These are phyloP conservation scores for Aegilops longissima DNA, from an alignment of 176 grass and related monocot species.

Conservation along the genomic window DNA sequence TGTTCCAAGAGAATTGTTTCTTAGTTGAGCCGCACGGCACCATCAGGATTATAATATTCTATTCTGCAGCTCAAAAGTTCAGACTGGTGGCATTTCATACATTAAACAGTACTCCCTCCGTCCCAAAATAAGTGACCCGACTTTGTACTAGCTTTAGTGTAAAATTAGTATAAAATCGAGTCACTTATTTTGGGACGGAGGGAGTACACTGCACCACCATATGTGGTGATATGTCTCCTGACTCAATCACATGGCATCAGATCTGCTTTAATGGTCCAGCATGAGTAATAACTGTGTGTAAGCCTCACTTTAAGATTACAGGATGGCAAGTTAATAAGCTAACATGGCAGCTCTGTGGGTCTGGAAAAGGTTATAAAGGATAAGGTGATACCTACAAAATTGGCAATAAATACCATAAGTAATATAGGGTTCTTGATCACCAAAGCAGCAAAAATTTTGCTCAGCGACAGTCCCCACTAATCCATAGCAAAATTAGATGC, in stretches of 20 bases:
- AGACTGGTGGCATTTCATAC: background rate
- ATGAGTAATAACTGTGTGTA: slow-evolving; percentile 19
- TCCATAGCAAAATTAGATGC: background rate
- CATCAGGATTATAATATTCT: background rate
- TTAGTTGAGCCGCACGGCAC: background rate
- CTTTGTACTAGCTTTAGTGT: no score
- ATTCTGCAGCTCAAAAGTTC: slow-evolving; percentile 7
- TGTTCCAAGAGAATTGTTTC: background rate
- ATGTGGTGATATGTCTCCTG: background rate
- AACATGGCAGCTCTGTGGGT: slow-evolving; percentile 15
- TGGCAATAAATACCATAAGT: slow-evolving; percentile 22
- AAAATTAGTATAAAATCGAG: no score
- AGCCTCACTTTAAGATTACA: slow-evolving; percentile 2
- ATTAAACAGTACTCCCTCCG: no score
- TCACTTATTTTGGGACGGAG: no score
- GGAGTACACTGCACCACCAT: background rate
- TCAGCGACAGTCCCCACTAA: background rate
- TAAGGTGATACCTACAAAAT: slow-evolving; percentile 5
- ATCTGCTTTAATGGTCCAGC: slow-evolving; percentile 32
- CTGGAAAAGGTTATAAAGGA: background rate
- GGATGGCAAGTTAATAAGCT: slow-evolving; percentile 38
- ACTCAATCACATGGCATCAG: slow-evolving; percentile 14
- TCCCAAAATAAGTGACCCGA: no score
- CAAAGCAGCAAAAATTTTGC: background rate
- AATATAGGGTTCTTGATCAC: background rate